phyloP scores from a whole-genome alignment of 1,284 basidiomycete species.

The Heliocybe sulcata region DNA sequence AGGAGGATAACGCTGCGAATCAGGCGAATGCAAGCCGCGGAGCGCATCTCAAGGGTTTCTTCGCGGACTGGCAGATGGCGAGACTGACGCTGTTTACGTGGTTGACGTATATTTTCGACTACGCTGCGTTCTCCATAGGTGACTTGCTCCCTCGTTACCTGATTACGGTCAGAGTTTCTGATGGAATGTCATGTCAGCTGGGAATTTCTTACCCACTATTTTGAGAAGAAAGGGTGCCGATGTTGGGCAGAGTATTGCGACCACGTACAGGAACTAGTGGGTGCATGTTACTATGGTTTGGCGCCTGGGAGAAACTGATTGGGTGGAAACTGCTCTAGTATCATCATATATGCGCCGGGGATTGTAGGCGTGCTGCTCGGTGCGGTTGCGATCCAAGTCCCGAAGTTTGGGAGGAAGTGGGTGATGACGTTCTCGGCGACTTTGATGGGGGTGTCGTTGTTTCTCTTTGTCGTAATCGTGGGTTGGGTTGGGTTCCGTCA shows the following conservation, averaged over 20 bases:
- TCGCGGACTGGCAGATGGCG: background rate
- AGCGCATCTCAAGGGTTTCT: background rate
- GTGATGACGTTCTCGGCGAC: background rate
- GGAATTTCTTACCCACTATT: background rate
- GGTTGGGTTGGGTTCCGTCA: background rate
- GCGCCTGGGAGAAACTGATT: background rate
- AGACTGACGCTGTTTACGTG: background rate
- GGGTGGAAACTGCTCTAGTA: background rate
- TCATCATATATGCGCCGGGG: background rate
- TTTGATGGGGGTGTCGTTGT: background rate
- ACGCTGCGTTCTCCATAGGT: background rate
- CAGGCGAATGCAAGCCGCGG: background rate
- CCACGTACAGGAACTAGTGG: background rate
- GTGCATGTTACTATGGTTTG: background rate
- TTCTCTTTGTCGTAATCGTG: conserved; percentile 7
- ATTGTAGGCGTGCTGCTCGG: background rate
- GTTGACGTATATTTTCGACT: background rate
- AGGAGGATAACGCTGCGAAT: too few species aligned
- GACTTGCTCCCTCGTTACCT: background rate
- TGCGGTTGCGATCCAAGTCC: background rate
- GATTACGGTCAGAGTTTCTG: background rate
- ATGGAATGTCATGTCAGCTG: background rate
- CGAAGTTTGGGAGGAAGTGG: background rate
- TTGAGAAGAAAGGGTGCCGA: background rate
- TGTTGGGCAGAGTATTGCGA: background rate